Conservation (phyloP, 768 basidiomycete species). For the Kwoniella bestiolae region DNA sequence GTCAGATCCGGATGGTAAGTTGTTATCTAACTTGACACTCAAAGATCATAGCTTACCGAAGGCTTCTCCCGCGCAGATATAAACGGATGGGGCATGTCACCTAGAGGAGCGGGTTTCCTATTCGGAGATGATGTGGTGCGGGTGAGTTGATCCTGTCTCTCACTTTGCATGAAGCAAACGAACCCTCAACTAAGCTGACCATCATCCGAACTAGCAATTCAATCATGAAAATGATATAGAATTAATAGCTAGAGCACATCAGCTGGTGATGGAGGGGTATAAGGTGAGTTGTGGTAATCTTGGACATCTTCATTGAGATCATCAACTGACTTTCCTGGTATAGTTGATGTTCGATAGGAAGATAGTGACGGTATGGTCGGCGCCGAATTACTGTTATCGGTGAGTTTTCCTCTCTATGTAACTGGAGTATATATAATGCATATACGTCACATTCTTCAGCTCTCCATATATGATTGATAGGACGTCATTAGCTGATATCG, state of each 20-base stretch:
- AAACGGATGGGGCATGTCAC: slow-evolving; percentile 95
- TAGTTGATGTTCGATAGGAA: slow-evolving; percentile 88
- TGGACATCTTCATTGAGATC: not conserved
- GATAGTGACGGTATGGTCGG: slow-evolving; percentile 98
- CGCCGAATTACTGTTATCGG: slow-evolving; percentile 98
- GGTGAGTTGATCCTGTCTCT: slow-evolving; percentile 61
- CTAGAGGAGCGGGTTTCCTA: slow-evolving; percentile 93
- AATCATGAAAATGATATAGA: slow-evolving; percentile 86
- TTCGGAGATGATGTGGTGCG: slow-evolving; percentile 84
- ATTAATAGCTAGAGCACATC: slow-evolving; percentile 92
- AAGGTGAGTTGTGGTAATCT: slow-evolving; percentile 60
- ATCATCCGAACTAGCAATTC: slow-evolving; percentile 62
- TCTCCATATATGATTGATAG: no score
- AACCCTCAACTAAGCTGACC: no score
- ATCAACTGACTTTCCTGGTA: not conserved
- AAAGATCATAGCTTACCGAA: not conserved
- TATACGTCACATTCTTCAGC: no score
- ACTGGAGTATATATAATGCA: no score
- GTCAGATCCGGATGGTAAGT: slow-evolving; percentile 95
- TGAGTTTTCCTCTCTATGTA: slow-evolving; percentile 62
- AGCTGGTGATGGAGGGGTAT: slow-evolving; percentile 95
- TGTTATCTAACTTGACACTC: slow-evolving; percentile 8
- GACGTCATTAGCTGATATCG: slow-evolving; percentile 9
- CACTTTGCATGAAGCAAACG: not conserved
- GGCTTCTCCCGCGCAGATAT: slow-evolving; percentile 67